A percentile compares a stretch with the other conserved stretches of the same genome.
phyloP scores from a whole-genome alignment of 371 early-diverging fungal genomes.

The Mortierella sp. region DNA sequence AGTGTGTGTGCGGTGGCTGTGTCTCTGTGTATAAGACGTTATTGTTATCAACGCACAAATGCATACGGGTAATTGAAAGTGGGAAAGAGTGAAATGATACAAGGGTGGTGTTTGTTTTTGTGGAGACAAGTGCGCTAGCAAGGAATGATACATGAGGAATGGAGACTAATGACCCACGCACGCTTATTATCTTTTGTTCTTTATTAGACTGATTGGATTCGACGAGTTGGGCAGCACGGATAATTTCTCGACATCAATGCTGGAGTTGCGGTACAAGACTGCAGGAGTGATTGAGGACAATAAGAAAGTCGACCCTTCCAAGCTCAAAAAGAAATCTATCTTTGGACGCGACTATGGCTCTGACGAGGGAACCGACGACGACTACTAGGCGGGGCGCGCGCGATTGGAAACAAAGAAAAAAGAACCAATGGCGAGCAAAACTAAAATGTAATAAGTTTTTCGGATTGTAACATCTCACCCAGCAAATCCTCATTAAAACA shows the following conservation, averaged over 20 bases:
- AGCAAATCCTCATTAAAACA: background rate
- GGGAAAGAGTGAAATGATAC: background rate
- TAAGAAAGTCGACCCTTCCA: constrained; percentile 37
- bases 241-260: constrained; percentile 81
- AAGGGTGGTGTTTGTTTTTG: too few species aligned
- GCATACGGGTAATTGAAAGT: too few species aligned
- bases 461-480: background rate
- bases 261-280: constrained; percentile 82
- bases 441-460: background rate
- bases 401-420: background rate
- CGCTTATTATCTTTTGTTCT: background rate
- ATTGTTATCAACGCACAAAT: too few species aligned
- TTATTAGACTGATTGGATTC: constrained; percentile 90
- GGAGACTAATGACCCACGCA: too few species aligned
- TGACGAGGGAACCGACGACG: constrained; percentile 55
- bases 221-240: constrained; percentile 95
- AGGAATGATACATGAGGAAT: too few species aligned
- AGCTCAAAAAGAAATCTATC: constrained; percentile 47
- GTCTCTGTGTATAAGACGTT: background rate
- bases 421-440: background rate
- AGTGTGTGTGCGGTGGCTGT: background rate
- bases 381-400: background rate
- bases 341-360: constrained; percentile 52
- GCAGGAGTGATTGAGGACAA: constrained; percentile 55
- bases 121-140: too few species aligned